Conservation (phyloP, 768 basidiomycete genomes). For the Tubosaeta sp. region DNA sequence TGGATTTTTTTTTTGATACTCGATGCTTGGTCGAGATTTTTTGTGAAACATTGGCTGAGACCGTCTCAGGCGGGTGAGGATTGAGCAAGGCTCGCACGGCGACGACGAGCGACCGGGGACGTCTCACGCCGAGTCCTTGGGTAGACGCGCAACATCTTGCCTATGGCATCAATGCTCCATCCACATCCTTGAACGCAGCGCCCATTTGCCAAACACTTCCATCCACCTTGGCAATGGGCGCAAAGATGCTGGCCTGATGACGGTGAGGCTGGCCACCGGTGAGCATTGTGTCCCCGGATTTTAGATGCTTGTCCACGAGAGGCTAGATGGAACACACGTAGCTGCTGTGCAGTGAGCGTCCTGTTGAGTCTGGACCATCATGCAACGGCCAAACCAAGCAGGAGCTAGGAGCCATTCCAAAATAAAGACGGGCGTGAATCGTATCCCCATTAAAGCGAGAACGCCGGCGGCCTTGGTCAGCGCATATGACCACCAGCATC, state of each 20-base stretch:
- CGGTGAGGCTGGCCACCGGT: no score
- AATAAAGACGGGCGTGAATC: background rate
- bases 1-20: conserved; percentile 13
- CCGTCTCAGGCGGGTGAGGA: conserved; percentile 12
- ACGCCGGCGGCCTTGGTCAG: background rate
- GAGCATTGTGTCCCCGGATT: no score
- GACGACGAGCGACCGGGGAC: no score
- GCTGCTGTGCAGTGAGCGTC: conserved; percentile 5
- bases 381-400: background rate
- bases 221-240: conserved; percentile 28
- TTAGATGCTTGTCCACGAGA: no score
- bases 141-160: no score
- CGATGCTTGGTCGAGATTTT: conserved; percentile 14
- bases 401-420: background rate
- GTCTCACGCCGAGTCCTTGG: no score
- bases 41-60: conserved; percentile 7
- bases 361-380: no score
- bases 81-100: background rate
- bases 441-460: background rate
- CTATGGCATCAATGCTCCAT: background rate
- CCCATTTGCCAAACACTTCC: conserved; percentile 32
- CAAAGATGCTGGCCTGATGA: conserved; percentile 11
- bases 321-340: conserved; percentile 37
- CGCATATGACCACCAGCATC: background rate
- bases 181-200: conserved; percentile 37